Evolutionary conservation across 2,329 filamentous ascomycete genomes (phyloP), one percentile per base, ranked within the genome.

Genomic region (Aspergillus carbonarius): DNA sequence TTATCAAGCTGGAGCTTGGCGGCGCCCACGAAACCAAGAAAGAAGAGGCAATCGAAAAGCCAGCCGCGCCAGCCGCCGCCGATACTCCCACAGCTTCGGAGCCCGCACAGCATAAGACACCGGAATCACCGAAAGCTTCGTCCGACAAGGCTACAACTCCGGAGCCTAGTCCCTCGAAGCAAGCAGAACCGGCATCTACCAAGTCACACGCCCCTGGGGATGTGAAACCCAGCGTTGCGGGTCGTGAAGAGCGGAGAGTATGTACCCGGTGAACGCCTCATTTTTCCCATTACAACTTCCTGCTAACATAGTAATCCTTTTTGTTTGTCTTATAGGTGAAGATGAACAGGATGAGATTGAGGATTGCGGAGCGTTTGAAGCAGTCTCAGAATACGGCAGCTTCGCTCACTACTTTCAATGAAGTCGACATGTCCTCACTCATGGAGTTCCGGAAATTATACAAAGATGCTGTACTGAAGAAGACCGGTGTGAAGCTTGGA

Each of bases 341-440:
- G 85, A 99, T 99, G 95, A 98, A 98, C 83, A 92, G 95, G 65
- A 99, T 99, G 95, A 92, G 95, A 66, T 86, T 98, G 61, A 89
- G 95, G 62, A 99, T 98, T 68, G 92, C 95, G 52, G 95, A 99
- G 82, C 92, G 95, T 68, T 85, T 99, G 65, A 99, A 99, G 86
- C 95, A 99, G 77, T 98, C 95, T 18, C 95, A 99, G 76, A 99
- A 99, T 81, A 98, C 95, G 1, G 93, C 95, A 52, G 95, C 95
- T 46, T 96, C 95, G 4, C 83, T 99, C 54, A 98, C 95, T 49
- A 99, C 95, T 25, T 99, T 99, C 85, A 97, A 99, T 78, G 93
- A 98, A 79, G 95, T 99, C 61, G 95, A 99, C 77, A 99, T 99
- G 95, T 96, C 93, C 32, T 91, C 90, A 20, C 83, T 99, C 51